Conservation (phyloP, 2,329 filamentous ascomycete genomes). For the Sporothrix euskadiensis region DNA sequence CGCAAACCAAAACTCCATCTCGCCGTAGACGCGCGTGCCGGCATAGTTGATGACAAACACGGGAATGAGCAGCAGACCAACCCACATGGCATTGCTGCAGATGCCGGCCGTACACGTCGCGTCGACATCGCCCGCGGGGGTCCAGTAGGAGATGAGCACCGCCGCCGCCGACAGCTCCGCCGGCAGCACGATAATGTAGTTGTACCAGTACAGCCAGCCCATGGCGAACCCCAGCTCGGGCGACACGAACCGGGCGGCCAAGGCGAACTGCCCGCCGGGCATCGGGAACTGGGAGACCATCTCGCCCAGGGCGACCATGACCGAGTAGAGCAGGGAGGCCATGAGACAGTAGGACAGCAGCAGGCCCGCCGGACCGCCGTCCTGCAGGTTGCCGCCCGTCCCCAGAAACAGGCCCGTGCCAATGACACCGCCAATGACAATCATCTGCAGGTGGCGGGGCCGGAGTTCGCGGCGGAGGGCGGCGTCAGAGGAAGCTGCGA, state of each 20-base stretch:
- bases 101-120: slow-evolving; percentile 8
- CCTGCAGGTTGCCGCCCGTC: slow-evolving; percentile 16
- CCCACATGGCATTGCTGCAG: slow-evolving; percentile 24
- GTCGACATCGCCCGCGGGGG: slow-evolving; percentile 25
- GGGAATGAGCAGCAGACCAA: slow-evolving; percentile 25
- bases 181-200: slow-evolving; percentile 43
- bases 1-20: slow-evolving; percentile 31
- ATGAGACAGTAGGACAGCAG: slow-evolving; percentile 20
- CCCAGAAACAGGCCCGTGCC: slow-evolving; percentile 24
- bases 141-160: slow-evolving; percentile 26
- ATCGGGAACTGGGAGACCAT: slow-evolving; percentile 18
- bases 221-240: slow-evolving; percentile 50
- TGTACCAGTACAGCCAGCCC: slow-evolving; percentile 54
- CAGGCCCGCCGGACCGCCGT: slow-evolving; percentile 24
- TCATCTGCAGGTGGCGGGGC: slow-evolving; percentile 23
- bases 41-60: slow-evolving; percentile 26
- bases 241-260: slow-evolving; percentile 42
- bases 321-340: slow-evolving; percentile 21
- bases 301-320: slow-evolving; percentile 22
- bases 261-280: slow-evolving; percentile 17
- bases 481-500: not conserved
- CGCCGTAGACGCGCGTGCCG: slow-evolving; percentile 28
- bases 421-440: slow-evolving; percentile 24
- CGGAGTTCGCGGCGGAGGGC: not conserved
- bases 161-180: slow-evolving; percentile 25